Evolutionary conservation across 1,284 basidiomycete species (phyloP).

Genomic region (Cryptococcus floricola): DNA sequence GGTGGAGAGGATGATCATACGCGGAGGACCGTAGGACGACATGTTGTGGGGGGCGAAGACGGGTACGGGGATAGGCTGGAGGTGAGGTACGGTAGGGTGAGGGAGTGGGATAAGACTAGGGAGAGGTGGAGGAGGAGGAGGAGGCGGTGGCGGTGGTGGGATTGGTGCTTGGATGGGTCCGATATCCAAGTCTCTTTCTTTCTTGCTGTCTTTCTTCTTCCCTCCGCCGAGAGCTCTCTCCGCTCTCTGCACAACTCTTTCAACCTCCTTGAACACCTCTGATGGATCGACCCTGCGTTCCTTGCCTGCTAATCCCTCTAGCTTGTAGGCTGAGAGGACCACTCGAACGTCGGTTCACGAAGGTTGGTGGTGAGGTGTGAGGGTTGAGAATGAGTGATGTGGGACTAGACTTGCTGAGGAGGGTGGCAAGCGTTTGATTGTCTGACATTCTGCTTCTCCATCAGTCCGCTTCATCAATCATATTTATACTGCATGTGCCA

Average conservation of each 20-base stretch:
- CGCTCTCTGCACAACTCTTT: too few relatives aligned
- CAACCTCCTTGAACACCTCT: neutral
- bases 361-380: too few relatives aligned
- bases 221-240: constrained; percentile 4
- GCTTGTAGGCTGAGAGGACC: neutral
- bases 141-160: neutral
- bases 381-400: too few relatives aligned
- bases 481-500: too few relatives aligned
- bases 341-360: neutral
- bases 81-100: neutral
- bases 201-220: constrained; percentile 9
- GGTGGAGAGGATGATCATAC: constrained; percentile 34
- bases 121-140: neutral
- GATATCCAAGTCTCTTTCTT: neutral
- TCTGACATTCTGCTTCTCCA: too few relatives aligned
- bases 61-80: neutral
- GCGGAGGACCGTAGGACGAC: constrained; percentile 21
- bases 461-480: too few relatives aligned
- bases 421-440: too few relatives aligned
- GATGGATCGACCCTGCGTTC: neutral
- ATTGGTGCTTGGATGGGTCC: neutral
- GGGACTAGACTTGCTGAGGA: too few relatives aligned
- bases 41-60: constrained; percentile 5
- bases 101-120: neutral
- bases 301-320: neutral